phyloP scores from a whole-genome alignment of 2,329 filamentous ascomycete species.

The Trichoderma sp. region DNA sequence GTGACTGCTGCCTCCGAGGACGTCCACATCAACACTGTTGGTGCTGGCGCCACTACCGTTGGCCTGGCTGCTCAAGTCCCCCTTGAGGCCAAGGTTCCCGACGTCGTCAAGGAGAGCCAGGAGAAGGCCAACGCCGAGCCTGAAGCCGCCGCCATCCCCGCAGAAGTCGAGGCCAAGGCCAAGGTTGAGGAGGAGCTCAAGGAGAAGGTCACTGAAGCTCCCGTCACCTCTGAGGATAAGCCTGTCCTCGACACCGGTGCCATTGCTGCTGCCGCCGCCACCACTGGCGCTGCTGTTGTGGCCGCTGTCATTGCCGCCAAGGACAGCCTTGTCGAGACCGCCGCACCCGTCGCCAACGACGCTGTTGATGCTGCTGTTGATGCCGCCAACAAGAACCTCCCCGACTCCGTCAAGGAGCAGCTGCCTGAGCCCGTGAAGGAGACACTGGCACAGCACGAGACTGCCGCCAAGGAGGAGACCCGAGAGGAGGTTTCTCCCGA shows the following conservation, averaged over 20 bases:
- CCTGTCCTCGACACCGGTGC: constrained; percentile 50
- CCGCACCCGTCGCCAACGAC: background rate
- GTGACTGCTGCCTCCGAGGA: constrained; percentile 45
- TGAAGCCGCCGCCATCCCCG: constrained; percentile 65
- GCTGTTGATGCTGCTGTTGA: background rate
- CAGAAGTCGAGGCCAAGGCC: constrained; percentile 69
- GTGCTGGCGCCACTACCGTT: constrained; percentile 62
- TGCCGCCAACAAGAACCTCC: background rate
- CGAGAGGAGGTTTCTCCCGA: constrained; percentile 47
- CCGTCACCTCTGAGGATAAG: constrained; percentile 55
- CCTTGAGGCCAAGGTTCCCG: constrained; percentile 49
- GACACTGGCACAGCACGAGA: background rate
- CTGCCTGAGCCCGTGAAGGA: background rate
- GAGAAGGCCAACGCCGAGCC: constrained; percentile 60
- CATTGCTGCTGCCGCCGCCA: constrained; percentile 36
- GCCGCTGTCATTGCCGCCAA: constrained; percentile 11
- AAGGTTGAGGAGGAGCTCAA: constrained; percentile 69
- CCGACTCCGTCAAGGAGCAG: background rate
- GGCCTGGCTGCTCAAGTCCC: constrained; percentile 66
- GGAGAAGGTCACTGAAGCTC: constrained; percentile 60
- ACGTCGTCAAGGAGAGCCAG: constrained; percentile 68
- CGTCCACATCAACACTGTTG: constrained; percentile 51
- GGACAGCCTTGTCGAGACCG: background rate
- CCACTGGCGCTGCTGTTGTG: constrained; percentile 31
- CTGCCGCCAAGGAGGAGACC: constrained; percentile 38